Evolutionary conservation across 1,284 basidiomycete species (phyloP).

Genomic region (Moniliella sp.): DNA sequence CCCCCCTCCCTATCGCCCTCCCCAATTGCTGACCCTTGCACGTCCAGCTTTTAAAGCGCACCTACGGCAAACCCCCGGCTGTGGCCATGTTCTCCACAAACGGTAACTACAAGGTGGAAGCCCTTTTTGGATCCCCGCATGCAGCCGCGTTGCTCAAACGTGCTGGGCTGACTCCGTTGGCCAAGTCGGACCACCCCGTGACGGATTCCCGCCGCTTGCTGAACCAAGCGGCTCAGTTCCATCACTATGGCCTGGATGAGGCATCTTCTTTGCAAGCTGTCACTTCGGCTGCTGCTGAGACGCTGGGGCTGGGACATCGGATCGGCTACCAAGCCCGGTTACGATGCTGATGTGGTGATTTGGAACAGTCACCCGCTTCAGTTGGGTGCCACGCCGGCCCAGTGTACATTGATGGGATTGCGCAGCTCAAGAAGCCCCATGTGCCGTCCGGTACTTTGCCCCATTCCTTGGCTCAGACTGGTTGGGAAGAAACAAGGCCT

Average conservation of each 20-base stretch:
- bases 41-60: slow-evolving; percentile 63
- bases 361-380: slow-evolving; percentile 68
- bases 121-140: slow-evolving; percentile 64
- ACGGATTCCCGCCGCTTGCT: slow-evolving; percentile 57
- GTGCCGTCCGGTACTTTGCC: neutral
- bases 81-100: slow-evolving; percentile 54
- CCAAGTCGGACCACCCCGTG: slow-evolving; percentile 49
- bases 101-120: slow-evolving; percentile 58
- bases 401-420: slow-evolving; percentile 45
- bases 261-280: slow-evolving; percentile 49
- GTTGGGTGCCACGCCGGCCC: slow-evolving; percentile 39
- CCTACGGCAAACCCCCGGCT: slow-evolving; percentile 44
- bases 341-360: slow-evolving; percentile 50
- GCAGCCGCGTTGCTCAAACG: slow-evolving; percentile 51
- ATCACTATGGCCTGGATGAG: slow-evolving; percentile 44
- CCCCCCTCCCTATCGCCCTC: no score
- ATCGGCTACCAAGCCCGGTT: slow-evolving; percentile 53
- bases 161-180: slow-evolving; percentile 45
- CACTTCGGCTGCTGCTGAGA: slow-evolving; percentile 53
- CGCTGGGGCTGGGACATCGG: slow-evolving; percentile 58
- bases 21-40: slow-evolving; percentile 33
- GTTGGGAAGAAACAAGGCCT: slow-evolving; percentile 6
- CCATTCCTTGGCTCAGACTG: slow-evolving; percentile 3
- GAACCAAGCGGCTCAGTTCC: slow-evolving; percentile 67
- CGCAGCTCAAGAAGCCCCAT: slow-evolving; percentile 30